These are phyloP conservation scores for Globisporangium spinosum DNA, from an alignment of 352 stramenopile species.

Conservation along the genomic window DNA sequence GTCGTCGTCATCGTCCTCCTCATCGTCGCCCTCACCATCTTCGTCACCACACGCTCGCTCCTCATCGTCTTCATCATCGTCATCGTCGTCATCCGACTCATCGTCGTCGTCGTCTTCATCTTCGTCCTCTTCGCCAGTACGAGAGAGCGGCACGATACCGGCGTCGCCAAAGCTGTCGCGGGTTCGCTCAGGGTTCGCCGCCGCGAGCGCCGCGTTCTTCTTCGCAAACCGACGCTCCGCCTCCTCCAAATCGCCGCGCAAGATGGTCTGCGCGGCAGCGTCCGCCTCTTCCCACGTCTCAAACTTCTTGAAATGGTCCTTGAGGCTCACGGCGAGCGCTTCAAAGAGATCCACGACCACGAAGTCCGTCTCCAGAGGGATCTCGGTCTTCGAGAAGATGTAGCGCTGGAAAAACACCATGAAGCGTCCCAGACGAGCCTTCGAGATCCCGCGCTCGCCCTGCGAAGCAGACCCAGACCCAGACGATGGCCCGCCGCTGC, in stretches of 20 bases:
- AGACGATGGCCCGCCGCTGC: neutral
- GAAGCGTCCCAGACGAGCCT: constrained; percentile 84
- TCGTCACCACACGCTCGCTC: constrained; percentile 29
- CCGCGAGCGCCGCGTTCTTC: constrained; percentile 35
- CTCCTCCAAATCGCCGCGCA: constrained; percentile 61
- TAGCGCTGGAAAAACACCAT: constrained; percentile 95
- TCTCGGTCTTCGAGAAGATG: constrained; percentile 92
- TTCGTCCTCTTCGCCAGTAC: constrained; percentile 37
- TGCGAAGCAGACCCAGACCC: constrained; percentile 20
- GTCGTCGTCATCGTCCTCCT: constrained; percentile 32
- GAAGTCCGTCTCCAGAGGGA: constrained; percentile 94
- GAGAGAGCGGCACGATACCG: constrained; percentile 28
- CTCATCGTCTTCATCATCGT: constrained; percentile 58
- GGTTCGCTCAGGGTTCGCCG: constrained; percentile 15
- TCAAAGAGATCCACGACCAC: constrained; percentile 85
- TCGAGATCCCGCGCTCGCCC: constrained; percentile 83
- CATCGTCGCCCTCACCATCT: constrained; percentile 21
- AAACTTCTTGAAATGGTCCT: constrained; percentile 67
- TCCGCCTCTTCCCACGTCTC: constrained; percentile 82
- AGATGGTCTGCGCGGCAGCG: constrained; percentile 44
- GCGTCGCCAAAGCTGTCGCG: constrained; percentile 18
- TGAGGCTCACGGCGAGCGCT: constrained; percentile 42
- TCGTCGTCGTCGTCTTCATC: constrained; percentile 58
- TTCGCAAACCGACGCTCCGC: constrained; percentile 62
- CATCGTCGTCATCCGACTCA: constrained; percentile 49